These are phyloP conservation scores for Saccharomycopsis hybrid DNA, from an alignment of 1,139 yeast species.

Conservation along the genomic window DNA sequence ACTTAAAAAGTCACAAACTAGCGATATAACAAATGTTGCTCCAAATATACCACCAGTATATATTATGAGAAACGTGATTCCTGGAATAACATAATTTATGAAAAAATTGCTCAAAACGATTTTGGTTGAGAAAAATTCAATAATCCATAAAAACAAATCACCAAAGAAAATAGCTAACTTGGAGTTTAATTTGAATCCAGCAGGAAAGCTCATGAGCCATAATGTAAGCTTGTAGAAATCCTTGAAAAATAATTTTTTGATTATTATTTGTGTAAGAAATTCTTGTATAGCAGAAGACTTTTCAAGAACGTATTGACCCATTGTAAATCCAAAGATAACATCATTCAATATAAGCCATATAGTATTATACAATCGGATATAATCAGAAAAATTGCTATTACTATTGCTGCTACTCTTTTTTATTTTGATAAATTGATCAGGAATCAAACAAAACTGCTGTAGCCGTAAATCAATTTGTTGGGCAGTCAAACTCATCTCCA, in stretches of 20 bases:
- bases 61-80: constrained; percentile 28
- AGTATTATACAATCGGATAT: constrained; percentile 81
- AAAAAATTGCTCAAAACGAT: constrained; percentile 21
- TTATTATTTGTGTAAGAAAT: constrained; percentile 34
- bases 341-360: constrained; percentile 86
- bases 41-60: constrained; percentile 47
- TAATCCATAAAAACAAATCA: constrained; percentile 79
- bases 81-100: constrained; percentile 22
- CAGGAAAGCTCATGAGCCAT: constrained; percentile 88
- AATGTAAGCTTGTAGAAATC: constrained; percentile 44
- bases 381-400: constrained; percentile 48
- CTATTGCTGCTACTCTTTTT: too few relatives aligned
- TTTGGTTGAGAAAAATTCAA: constrained; percentile 48
- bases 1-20: constrained; percentile 58
- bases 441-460: constrained; percentile 73
- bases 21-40: constrained; percentile 60
- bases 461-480: constrained; percentile 75
- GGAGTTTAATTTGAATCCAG: constrained; percentile 86
- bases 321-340: constrained; percentile 61
- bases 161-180: constrained; percentile 85
- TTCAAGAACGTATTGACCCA: constrained; percentile 45
- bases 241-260: constrained; percentile 31
- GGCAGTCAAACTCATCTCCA: constrained; percentile 54
- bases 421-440: constrained; percentile 67
- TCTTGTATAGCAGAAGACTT: constrained; percentile 35